Evolutionary conservation across 305 asterid genomes (phyloP).

Genomic region (Fraxinus dipetala): DNA sequence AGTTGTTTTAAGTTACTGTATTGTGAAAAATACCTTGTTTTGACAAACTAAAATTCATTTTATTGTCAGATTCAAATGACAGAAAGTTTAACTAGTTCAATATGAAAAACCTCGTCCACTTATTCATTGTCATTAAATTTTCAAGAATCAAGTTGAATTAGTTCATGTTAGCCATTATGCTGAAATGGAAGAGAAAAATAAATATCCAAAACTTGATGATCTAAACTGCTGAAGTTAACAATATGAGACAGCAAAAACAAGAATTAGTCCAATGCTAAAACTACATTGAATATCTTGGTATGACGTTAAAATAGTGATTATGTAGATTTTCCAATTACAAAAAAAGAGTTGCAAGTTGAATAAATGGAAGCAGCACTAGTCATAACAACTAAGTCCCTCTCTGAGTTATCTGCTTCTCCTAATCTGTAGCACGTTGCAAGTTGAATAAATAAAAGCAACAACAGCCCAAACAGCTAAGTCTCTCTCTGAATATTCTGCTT

Average conservation of each 20-base stretch:
- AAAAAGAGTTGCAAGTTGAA: conserved; percentile 63
- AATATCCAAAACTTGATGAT: too few species aligned
- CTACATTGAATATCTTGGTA: too few species aligned
- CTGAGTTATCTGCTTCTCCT: conserved; percentile 38
- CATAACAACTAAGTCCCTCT: conserved; percentile 58
- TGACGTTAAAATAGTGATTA: too few species aligned
- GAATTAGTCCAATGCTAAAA: too few species aligned
- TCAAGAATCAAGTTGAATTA: background rate
- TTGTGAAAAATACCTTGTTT: background rate
- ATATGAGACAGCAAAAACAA: too few species aligned
- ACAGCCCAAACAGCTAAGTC: conserved; percentile 77
- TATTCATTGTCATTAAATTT: background rate
- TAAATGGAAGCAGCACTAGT: conserved; percentile 84
- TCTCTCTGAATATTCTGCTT: conserved; percentile 39
- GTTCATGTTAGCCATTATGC: background rate
- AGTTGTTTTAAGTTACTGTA: too few species aligned
- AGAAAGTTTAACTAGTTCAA: background rate
- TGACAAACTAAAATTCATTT: background rate
- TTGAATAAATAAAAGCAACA: conserved; percentile 89
- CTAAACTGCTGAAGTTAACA: too few species aligned
- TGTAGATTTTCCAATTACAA: too few species aligned
- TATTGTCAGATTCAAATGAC: background rate
- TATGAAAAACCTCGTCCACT: background rate
- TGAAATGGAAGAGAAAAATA: too few species aligned
- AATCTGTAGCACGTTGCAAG: conserved; percentile 67